Conservation (phyloP, 495 filamentous ascomycete species). For the Bathelium albidoporum region DNA sequence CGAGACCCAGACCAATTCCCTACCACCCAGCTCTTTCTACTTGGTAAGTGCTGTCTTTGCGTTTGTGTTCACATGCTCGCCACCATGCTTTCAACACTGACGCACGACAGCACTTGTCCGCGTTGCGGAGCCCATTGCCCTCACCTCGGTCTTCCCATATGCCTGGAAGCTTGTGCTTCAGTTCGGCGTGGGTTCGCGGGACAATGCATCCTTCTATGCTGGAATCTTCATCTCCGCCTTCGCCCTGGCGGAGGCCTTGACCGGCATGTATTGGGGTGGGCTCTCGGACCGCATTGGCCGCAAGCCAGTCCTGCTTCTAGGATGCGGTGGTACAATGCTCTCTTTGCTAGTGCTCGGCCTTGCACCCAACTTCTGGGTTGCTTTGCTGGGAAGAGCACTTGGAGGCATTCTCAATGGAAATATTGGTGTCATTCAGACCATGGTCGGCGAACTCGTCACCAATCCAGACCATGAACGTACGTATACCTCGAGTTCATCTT, state of each 20-base stretch:
- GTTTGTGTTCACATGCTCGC: background rate
- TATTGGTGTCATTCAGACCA: slow-evolving; percentile 83
- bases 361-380: slow-evolving; percentile 67
- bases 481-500: slow-evolving; percentile 24
- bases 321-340: slow-evolving; percentile 68
- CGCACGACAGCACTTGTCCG: slow-evolving; percentile 51
- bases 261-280: slow-evolving; percentile 70
- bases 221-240: slow-evolving; percentile 81
- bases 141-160: slow-evolving; percentile 82
- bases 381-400: slow-evolving; percentile 60
- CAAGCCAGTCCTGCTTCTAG: slow-evolving; percentile 71
- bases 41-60: slow-evolving; percentile 48
- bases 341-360: slow-evolving; percentile 78
- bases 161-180: slow-evolving; percentile 73
- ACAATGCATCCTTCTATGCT: slow-evolving; percentile 71
- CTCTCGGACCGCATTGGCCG: slow-evolving; percentile 73
- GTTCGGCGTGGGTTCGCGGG: slow-evolving; percentile 55
- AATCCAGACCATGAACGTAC: slow-evolving; percentile 75
- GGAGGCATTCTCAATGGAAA: slow-evolving; percentile 81
- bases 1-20: slow-evolving; percentile 58
- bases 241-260: slow-evolving; percentile 65
- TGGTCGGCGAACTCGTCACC: slow-evolving; percentile 74
- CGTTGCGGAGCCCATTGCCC: slow-evolving; percentile 77
- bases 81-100: background rate
- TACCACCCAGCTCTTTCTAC: slow-evolving; percentile 62